Evolutionary conservation across 2,329 filamentous ascomycete genomes (phyloP).

Genomic region (Fusarium verrucosum): DNA sequence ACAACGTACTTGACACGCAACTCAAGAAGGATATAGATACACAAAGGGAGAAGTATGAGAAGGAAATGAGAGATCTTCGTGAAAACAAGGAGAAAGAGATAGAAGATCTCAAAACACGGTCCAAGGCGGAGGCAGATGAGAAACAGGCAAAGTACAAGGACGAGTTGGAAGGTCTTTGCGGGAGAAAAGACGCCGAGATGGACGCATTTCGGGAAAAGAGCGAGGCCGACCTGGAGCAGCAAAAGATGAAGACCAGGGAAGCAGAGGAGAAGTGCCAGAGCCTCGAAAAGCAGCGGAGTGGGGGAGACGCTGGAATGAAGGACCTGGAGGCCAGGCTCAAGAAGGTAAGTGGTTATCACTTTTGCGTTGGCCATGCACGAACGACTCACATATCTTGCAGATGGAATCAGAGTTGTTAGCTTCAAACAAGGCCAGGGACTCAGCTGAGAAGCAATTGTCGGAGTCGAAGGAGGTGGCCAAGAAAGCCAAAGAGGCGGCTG

Average conservation of each 20-base stretch:
- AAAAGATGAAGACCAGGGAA: conserved; percentile 38
- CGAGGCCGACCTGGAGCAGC: conserved; percentile 35
- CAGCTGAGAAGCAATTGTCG: conserved; percentile 50
- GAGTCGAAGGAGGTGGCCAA: conserved; percentile 67
- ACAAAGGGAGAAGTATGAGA: conserved; percentile 23
- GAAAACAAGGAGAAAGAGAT: conserved; percentile 58
- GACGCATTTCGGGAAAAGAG: conserved; percentile 43
- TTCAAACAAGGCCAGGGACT: conserved; percentile 70
- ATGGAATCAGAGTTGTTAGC: conserved; percentile 46
- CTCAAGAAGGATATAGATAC: conserved; percentile 25
- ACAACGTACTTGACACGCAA: conserved; percentile 35
- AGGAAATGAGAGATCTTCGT: conserved; percentile 10
- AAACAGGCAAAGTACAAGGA: conserved; percentile 9
- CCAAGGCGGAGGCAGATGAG: conserved; percentile 21
- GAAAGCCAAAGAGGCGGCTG: conserved; percentile 66
- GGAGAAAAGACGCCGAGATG: conserved; percentile 22
- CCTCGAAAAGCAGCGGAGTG: conserved; percentile 44
- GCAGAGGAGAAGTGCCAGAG: conserved; percentile 38
- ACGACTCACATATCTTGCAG: conserved; percentile 38
- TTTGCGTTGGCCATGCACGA: conserved; percentile 41
- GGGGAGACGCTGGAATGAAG: conserved; percentile 30
- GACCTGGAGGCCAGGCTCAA: conserved; percentile 37
- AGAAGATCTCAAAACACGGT: conserved; percentile 37
- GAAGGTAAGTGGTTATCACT: conserved; percentile 36
- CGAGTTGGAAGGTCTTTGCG: conserved; percentile 12